A percentile compares a stretch with the other conserved stretches of the same genome.
phyloP scores from a whole-genome alignment of 371 early-diverging fungal genomes.

The Syncephalastrum contaminatum region DNA sequence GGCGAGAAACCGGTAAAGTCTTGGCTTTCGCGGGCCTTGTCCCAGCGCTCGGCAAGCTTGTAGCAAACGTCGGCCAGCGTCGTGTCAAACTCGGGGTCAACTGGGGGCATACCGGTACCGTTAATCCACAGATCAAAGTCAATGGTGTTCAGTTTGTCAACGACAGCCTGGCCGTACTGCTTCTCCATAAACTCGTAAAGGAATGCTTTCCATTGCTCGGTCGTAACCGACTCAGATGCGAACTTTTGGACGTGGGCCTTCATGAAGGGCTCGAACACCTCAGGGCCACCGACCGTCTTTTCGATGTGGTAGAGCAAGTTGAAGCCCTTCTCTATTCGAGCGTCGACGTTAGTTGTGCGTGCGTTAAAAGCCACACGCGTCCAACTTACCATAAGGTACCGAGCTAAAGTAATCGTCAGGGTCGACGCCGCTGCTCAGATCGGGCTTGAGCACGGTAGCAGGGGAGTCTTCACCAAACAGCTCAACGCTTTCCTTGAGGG shows the following conservation, averaged over 20 bases:
- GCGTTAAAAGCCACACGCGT: no score
- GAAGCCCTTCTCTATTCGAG: constrained; percentile 80
- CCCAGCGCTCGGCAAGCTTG: constrained; percentile 79
- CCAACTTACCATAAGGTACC: constrained; percentile 82
- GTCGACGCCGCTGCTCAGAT: constrained; percentile 75
- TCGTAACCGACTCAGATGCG: constrained; percentile 84
- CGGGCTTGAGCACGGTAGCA: constrained; percentile 78
- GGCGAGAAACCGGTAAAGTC: constrained; percentile 57
- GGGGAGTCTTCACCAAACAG: constrained; percentile 75
- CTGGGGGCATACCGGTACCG: constrained; percentile 87
- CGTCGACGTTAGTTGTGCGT: no score
- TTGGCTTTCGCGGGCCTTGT: constrained; percentile 50
- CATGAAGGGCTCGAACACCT: constrained; percentile 83
- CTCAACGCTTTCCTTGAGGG: constrained; percentile 76
- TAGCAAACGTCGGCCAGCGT: constrained; percentile 83
- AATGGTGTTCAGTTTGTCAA: constrained; percentile 66
- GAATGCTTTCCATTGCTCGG: constrained; percentile 83
- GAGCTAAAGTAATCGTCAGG: constrained; percentile 95
- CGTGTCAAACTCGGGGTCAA: constrained; percentile 82
- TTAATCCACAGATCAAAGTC: constrained; percentile 93
- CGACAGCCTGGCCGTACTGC: constrained; percentile 62
- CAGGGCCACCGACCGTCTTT: constrained; percentile 80
- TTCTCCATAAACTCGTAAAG: constrained; percentile 72
- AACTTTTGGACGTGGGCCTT: constrained; percentile 83
- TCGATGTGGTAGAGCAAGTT: constrained; percentile 92